phyloP scores from a whole-genome alignment of 1,139 yeast species.

The Suhomyces atakaporum region DNA sequence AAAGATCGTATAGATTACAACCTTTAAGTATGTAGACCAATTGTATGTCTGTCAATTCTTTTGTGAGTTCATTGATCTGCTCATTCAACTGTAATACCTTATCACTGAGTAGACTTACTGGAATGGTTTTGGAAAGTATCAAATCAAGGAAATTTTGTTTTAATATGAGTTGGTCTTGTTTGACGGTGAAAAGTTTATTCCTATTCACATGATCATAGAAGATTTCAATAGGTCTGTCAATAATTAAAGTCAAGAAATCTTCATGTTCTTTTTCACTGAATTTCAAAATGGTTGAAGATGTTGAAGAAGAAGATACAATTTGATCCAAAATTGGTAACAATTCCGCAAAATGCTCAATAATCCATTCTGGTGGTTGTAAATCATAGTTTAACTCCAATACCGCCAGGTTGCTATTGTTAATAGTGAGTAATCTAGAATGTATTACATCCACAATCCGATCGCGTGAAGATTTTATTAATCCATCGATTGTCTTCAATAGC shows the following conservation, averaged over 20 bases:
- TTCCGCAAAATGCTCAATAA: slow-evolving; percentile 55
- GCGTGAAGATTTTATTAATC: slow-evolving; percentile 34
- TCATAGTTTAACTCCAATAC: slow-evolving; percentile 47
- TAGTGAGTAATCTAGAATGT: slow-evolving; percentile 42
- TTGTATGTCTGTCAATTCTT: slow-evolving; percentile 43
- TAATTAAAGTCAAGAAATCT: slow-evolving; percentile 37
- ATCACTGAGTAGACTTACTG: slow-evolving; percentile 42
- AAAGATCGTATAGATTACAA: slow-evolving; percentile 56
- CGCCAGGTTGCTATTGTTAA: slow-evolving; percentile 43
- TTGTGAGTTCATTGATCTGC: slow-evolving; percentile 33
- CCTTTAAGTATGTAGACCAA: slow-evolving; percentile 45
- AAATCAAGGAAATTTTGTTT: slow-evolving; percentile 62
- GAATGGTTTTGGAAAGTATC: slow-evolving; percentile 54
- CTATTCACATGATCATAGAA: slow-evolving; percentile 37
- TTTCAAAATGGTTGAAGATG: slow-evolving; percentile 34
- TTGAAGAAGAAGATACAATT: slow-evolving; percentile 18
- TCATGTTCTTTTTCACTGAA: slow-evolving; percentile 35
- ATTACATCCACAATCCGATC: slow-evolving; percentile 45
- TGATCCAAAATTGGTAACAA: slow-evolving; percentile 53
- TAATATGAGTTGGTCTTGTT: slow-evolving; percentile 44
- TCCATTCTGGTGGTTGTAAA: slow-evolving; percentile 74
- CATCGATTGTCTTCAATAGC: slow-evolving; percentile 27
- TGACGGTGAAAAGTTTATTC: slow-evolving; percentile 27
- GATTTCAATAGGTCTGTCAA: slow-evolving; percentile 53
- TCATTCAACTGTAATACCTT: slow-evolving; percentile 43